These are phyloP conservation scores for Talaromyces rugulosus DNA, from an alignment of 2,329 filamentous ascomycete species.

Conservation along the genomic window DNA sequence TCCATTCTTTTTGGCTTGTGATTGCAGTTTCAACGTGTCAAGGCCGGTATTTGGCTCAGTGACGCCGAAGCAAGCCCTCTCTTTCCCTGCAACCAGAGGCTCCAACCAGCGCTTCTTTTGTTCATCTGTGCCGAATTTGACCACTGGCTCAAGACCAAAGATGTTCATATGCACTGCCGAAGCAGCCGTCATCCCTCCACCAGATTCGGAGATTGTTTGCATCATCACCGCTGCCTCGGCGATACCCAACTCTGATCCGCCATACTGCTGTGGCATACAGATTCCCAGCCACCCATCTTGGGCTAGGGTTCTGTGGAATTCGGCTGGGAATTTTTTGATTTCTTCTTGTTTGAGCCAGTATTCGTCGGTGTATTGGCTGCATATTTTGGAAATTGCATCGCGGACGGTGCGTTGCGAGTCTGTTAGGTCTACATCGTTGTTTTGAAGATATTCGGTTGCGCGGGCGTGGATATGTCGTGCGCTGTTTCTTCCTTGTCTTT, in stretches of 20 bases:
- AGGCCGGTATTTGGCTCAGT: constrained; percentile 41
- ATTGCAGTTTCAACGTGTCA: constrained; percentile 24
- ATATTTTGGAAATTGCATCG: constrained; percentile 42
- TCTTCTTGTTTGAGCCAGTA: constrained; percentile 42
- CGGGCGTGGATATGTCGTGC: background rate
- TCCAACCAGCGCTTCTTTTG: constrained; percentile 38
- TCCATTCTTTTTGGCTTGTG: constrained; percentile 30
- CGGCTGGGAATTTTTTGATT: constrained; percentile 34
- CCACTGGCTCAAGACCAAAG: constrained; percentile 43
- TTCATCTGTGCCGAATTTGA: constrained; percentile 41
- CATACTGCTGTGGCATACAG: constrained; percentile 40
- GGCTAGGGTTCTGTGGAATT: constrained; percentile 39
- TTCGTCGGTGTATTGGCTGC: constrained; percentile 36
- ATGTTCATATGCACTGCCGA: constrained; percentile 48
- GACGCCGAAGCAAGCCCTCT: constrained; percentile 41
- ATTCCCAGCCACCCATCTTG: constrained; percentile 44
- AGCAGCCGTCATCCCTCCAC: constrained; percentile 40
- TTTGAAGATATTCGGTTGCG: constrained; percentile 20
- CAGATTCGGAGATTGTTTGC: constrained; percentile 45
- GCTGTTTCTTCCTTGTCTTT: background rate
- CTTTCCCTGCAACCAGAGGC: constrained; percentile 37
- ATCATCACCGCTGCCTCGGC: constrained; percentile 45
- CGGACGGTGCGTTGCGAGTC: constrained; percentile 41
- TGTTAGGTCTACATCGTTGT: constrained; percentile 32
- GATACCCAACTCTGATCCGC: constrained; percentile 40